Conservation (phyloP, 78 protist genomes). For the Bodo saltans region DNA sequence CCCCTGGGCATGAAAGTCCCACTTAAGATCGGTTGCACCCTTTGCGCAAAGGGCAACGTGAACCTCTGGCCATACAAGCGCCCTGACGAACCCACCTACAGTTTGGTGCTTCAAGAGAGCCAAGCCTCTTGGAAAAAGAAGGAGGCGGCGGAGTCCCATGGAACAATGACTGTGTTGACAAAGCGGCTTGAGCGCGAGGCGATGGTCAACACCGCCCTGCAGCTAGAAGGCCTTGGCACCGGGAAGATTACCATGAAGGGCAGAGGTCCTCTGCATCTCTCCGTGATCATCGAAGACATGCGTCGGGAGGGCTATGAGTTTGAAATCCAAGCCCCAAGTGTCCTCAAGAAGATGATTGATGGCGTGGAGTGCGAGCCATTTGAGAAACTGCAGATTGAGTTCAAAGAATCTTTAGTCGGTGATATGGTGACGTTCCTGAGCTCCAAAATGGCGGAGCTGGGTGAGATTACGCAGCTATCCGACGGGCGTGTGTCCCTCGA, state of each 20-base stretch:
- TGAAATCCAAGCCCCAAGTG: constrained; percentile 53
- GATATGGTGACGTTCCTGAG: constrained; percentile 51
- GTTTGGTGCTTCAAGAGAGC: constrained; percentile 68
- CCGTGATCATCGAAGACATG: constrained; percentile 82
- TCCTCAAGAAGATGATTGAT: background rate
- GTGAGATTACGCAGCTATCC: constrained; percentile 22
- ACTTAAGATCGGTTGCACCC: constrained; percentile 59
- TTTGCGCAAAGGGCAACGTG: background rate
- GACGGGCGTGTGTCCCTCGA: constrained; percentile 50
- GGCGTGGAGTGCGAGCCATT: constrained; percentile 36
- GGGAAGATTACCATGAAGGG: constrained; percentile 59
- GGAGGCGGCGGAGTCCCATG: constrained; percentile 53
- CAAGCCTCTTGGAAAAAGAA: constrained; percentile 68
- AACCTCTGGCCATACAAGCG: constrained; percentile 32
- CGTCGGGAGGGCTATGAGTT: constrained; percentile 86
- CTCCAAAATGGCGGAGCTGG: constrained; percentile 11
- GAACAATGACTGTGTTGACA: constrained; percentile 48
- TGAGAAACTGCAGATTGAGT: constrained; percentile 65
- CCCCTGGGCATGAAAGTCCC: constrained; percentile 23
- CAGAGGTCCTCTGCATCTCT: constrained; percentile 86
- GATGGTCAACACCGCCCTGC: constrained; percentile 73
- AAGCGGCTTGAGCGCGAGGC: constrained; percentile 64
- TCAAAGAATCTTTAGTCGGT: constrained; percentile 58
- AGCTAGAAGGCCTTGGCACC: constrained; percentile 29
- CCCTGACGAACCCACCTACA: constrained; percentile 80